Base-by-base conservation (phyloP, 1,284 basidiomycete species). In the Farysia itapuensis region DNA sequence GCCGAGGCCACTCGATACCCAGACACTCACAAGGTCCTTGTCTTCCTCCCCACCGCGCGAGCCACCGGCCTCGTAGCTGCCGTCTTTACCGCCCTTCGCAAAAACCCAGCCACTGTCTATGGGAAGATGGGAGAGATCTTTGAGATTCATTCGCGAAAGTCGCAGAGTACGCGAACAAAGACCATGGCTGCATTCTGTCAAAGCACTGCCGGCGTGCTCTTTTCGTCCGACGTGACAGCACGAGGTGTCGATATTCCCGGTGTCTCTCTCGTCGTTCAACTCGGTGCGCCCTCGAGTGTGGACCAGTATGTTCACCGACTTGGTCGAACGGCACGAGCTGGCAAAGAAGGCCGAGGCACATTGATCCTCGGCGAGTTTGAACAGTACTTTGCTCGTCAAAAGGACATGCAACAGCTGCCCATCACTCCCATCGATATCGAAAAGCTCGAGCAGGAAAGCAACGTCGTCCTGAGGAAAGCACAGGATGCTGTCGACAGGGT, bases 201-300 rank as follows among this genome's bases (percentile, higher is more conserved):
- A 5, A 79, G 81, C 0, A 71, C 65, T 19, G 78, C 74, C 0
- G 86, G 80, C 1, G 80, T 96, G 20, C 83, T 96, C 49, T 81
- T 96, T 64, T 88, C 86, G 1, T 91, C 89, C 0, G 92, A 96
- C 67, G 87, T 96, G 2, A 91, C 89, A 11, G 90, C 91, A 9
- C 84, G 90, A 45, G 90, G 90, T 16, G 85, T 95, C 46, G 67
- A 71, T 26, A 61, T 72, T 28, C 66, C 67, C 11, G 56, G 57
- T 18, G 72, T 78, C 16, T 83, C 83, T 0, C 77, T 81, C 2
- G 82, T 87, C 33, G 67, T 86, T 11, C 86, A 87, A 72, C 75
- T 83, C 24, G 85, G 68, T 66, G 37, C 66, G 16, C 67, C 67
- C 4, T 47, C 36, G 38, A 52, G 34, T 25, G 32, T 46, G 1